Percentiles rank a stretch among this genome's conserved stretches.
These are phyloP conservation scores for Tylopilus sp. DNA, from an alignment of 1,284 basidiomycete species.

Conservation along the genomic window DNA sequence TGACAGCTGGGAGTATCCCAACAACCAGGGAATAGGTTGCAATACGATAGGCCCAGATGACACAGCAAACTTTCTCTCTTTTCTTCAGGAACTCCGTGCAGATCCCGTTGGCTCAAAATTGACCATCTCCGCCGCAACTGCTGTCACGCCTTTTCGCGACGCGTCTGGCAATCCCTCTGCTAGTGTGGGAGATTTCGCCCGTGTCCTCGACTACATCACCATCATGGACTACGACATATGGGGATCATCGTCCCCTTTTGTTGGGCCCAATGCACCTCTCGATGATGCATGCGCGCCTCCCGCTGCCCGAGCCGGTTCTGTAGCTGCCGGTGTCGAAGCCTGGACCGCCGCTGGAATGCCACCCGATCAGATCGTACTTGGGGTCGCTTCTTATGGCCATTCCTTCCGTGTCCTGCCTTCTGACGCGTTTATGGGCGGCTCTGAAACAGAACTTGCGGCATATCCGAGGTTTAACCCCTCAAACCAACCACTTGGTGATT, in stretches of 20 bases:
- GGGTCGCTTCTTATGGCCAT: slow-evolving; percentile 57
- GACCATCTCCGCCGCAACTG: slow-evolving; percentile 57
- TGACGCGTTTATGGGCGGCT: slow-evolving; percentile 29
- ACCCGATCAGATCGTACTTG: slow-evolving; percentile 58
- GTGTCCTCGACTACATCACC: slow-evolving; percentile 58
- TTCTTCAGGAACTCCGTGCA: slow-evolving; percentile 47
- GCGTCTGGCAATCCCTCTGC: slow-evolving; percentile 47
- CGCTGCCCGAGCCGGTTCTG: slow-evolving; percentile 57
- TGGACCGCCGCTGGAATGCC: slow-evolving; percentile 68
- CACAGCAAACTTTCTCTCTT: slow-evolving; percentile 42
- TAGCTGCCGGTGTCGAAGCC: slow-evolving; percentile 53
- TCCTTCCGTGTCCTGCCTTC: slow-evolving; percentile 37
- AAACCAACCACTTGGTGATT: slow-evolving; percentile 41
- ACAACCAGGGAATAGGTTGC: slow-evolving; percentile 40
- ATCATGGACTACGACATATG: slow-evolving; percentile 77
- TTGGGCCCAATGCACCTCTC: slow-evolving; percentile 71
- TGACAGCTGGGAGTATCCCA: slow-evolving; percentile 52
- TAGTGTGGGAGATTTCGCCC: slow-evolving; percentile 45
- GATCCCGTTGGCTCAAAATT: slow-evolving; percentile 39
- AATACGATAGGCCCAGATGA: slow-evolving; percentile 45
- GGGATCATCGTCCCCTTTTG: slow-evolving; percentile 46
- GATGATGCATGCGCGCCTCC: slow-evolving; percentile 54
- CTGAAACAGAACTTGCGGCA: background rate
- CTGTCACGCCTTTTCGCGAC: slow-evolving; percentile 54
- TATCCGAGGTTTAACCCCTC: slow-evolving; percentile 33